Conservation (phyloP, 2,329 filamentous ascomycete species). For the Ascochyta fabae region DNA sequence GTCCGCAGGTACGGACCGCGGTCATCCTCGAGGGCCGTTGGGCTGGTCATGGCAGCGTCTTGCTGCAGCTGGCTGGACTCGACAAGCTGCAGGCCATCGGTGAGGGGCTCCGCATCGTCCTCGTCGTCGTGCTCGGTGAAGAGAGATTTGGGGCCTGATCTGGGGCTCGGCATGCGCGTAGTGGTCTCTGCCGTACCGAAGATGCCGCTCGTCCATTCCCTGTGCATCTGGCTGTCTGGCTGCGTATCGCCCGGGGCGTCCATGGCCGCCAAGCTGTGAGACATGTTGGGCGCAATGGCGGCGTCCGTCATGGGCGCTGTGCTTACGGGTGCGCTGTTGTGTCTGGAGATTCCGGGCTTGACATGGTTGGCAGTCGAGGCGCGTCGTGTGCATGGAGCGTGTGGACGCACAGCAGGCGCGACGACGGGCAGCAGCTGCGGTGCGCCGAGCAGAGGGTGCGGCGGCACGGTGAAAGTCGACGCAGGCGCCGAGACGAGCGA, state of each 20-base stretch:
- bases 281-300: constrained; percentile 33
- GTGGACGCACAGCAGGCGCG: constrained; percentile 19
- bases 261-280: constrained; percentile 49
- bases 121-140: constrained; percentile 28
- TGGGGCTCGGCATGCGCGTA: constrained; percentile 16
- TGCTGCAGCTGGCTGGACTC: constrained; percentile 38
- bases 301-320: constrained; percentile 28
- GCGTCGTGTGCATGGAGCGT: constrained; percentile 36
- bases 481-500: constrained; percentile 19
- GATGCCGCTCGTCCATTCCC: constrained; percentile 45
- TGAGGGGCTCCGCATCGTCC: constrained; percentile 24
- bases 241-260: constrained; percentile 55
- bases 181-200: constrained; percentile 20
- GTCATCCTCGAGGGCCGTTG: constrained; percentile 39
- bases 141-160: constrained; percentile 20
- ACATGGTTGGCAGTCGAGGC: constrained; percentile 38
- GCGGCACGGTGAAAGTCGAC: constrained; percentile 12
- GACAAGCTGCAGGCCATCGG: constrained; percentile 28
- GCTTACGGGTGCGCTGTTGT: constrained; percentile 42
- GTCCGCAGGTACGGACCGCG: constrained; percentile 24
- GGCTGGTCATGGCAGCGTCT: constrained; percentile 38
- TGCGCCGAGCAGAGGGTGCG: constrained; percentile 11
- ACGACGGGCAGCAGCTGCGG: constrained; percentile 20
- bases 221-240: constrained; percentile 56
- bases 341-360: constrained; percentile 35